These are phyloP conservation scores for Glycine soja DNA, from an alignment of 306 rosid genomes.

Conservation along the genomic window DNA sequence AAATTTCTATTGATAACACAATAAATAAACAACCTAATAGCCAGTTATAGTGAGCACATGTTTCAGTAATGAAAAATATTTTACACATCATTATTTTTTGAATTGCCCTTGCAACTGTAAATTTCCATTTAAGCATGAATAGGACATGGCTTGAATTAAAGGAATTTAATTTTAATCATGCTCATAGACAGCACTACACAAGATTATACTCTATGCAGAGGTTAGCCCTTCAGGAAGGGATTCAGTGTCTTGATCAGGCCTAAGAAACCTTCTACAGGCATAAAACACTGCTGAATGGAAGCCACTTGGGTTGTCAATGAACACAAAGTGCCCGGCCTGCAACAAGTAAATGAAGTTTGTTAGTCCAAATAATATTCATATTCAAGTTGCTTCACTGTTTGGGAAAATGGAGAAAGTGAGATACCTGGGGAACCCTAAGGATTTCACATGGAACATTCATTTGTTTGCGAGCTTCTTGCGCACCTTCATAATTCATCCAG, in stretches of 20 bases:
- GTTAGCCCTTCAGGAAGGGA: slow-evolving; percentile 76
- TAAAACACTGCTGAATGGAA: slow-evolving; percentile 84
- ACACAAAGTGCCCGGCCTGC: slow-evolving; percentile 92
- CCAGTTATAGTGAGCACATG: neutral
- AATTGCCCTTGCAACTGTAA: slow-evolving; percentile 7
- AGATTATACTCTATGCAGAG: slow-evolving; percentile 57
- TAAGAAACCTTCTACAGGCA: slow-evolving; percentile 81
- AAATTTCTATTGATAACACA: slow-evolving; percentile 14
- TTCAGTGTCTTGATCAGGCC: slow-evolving; percentile 62
- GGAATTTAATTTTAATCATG: neutral
- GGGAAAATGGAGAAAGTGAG: slow-evolving; percentile 35
- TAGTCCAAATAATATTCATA: slow-evolving; percentile 7
- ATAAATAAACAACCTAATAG: neutral
- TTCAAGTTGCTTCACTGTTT: neutral
- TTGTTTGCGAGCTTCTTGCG: slow-evolving; percentile 86
- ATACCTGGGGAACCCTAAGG: slow-evolving; percentile 89
- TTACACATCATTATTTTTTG: neutral
- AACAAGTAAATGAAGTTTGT: slow-evolving; percentile 32
- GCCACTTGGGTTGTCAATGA: slow-evolving; percentile 78
- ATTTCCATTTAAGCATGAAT: slow-evolving; percentile 18
- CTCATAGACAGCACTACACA: slow-evolving; percentile 9
- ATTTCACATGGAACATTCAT: slow-evolving; percentile 97
- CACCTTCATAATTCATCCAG: slow-evolving; percentile 95
- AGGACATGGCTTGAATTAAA: slow-evolving; percentile 30
- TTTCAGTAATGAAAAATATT: slow-evolving; percentile 31